Evolutionary conservation across 768 basidiomycete genomes (phyloP).

Genomic region (Lactarius psammicola): DNA sequence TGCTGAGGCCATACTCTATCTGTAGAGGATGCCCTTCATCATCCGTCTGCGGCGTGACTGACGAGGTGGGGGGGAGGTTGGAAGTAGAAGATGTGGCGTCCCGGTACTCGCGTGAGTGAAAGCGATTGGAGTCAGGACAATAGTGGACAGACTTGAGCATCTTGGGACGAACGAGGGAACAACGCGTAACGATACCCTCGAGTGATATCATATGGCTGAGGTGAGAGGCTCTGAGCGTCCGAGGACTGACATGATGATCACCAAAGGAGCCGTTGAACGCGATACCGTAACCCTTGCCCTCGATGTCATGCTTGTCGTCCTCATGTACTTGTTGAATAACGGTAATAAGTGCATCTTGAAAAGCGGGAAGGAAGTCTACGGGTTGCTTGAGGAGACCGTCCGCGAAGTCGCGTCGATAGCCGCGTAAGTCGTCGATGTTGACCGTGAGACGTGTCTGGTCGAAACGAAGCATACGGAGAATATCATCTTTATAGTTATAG

Average conservation of each 20-base stretch:
- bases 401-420: conserved; percentile 83
- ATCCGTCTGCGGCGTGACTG: conserved; percentile 87
- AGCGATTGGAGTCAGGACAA: conserved; percentile 80
- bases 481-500: conserved; percentile 84
- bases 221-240: conserved; percentile 83
- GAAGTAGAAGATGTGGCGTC: conserved; percentile 88
- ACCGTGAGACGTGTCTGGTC: conserved; percentile 88
- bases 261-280: conserved; percentile 97
- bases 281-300: conserved; percentile 77
- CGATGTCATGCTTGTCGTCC: conserved; percentile 75
- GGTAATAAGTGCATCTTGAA: conserved; percentile 78
- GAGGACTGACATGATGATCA: conserved; percentile 95
- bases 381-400: conserved; percentile 90
- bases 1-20: conserved; percentile 89
- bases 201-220: conserved; percentile 95
- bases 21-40: conserved; percentile 84
- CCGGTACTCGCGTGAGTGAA: conserved; percentile 87
- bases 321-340: conserved; percentile 75
- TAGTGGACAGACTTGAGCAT: conserved; percentile 97
- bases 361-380: conserved; percentile 80
- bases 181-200: conserved; percentile 97
- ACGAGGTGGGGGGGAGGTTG: conserved; percentile 79
- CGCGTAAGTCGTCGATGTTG: conserved; percentile 94
- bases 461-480: conserved; percentile 75
- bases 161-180: conserved; percentile 96